Conservation (phyloP, 2,329 filamentous ascomycete genomes). For the Lithohypha guttulata region DNA sequence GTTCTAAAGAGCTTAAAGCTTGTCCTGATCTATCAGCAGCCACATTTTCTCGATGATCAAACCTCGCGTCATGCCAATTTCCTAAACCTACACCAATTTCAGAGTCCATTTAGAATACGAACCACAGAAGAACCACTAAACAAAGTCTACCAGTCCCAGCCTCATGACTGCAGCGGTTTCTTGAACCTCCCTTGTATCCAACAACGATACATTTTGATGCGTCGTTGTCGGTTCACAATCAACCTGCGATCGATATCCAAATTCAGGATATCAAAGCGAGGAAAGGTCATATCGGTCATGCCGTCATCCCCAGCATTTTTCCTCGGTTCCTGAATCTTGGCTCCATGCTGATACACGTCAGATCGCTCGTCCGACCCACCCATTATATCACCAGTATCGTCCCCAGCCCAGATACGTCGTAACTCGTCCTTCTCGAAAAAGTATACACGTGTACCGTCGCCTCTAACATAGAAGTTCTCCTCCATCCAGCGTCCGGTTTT, state of each 20-base stretch:
- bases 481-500: slow-evolving; percentile 89
- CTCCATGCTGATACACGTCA: slow-evolving; percentile 8
- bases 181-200: slow-evolving; percentile 50
- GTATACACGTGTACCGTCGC: slow-evolving; percentile 92
- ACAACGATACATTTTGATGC: slow-evolving; percentile 96
- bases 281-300: slow-evolving; percentile 12
- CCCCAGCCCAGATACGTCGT: slow-evolving; percentile 61
- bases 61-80: no score
- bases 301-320: slow-evolving; percentile 13
- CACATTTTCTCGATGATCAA: no score
- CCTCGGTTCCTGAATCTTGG: slow-evolving; percentile 12
- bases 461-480: slow-evolving; percentile 94
- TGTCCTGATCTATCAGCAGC: no score
- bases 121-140: no score
- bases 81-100: no score
- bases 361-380: no score
- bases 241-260: slow-evolving; percentile 78
- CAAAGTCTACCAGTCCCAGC: no score
- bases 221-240: slow-evolving; percentile 80
- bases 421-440: slow-evolving; percentile 90
- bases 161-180: no score
- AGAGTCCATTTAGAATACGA: no score
- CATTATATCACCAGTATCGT: slow-evolving; percentile 19
- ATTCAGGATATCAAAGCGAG: slow-evolving; percentile 59
- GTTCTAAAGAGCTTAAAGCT: no score